These are phyloP conservation scores for Hemerocallis citrina DNA, from an alignment of 106 monocot species.

Conservation along the genomic window DNA sequence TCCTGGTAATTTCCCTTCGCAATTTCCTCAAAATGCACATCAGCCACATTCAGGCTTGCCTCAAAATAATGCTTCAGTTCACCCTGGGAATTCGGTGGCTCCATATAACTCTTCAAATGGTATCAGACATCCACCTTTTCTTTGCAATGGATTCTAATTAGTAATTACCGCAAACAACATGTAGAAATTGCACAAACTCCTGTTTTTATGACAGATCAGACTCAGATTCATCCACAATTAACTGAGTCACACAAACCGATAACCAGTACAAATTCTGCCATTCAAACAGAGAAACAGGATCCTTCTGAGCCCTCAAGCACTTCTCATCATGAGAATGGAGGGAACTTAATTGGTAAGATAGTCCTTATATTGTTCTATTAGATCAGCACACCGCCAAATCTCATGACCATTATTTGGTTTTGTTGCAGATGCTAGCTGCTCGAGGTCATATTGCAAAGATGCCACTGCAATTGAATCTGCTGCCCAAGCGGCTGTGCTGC, in stretches of 20 bases:
- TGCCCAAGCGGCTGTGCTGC: slow-evolving; percentile 62
- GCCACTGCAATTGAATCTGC: slow-evolving; percentile 52
- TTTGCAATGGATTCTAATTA: too few relatives aligned
- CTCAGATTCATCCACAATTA: neutral
- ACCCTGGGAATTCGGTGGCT: neutral
- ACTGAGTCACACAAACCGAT: neutral
- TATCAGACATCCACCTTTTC: neutral
- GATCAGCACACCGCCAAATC: neutral
- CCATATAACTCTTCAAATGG: neutral
- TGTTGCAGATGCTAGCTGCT: slow-evolving; percentile 11
- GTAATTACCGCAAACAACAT: too few relatives aligned
- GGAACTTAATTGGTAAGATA: slow-evolving; percentile 11
- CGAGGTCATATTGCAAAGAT: slow-evolving; percentile 11
- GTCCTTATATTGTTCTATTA: neutral
- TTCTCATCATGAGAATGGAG: slow-evolving; percentile 7
- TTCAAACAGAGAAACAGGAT: neutral
- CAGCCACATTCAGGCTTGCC: neutral
- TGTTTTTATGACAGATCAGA: slow-evolving; percentile 1
- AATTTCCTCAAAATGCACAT: neutral
- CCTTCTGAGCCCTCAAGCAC: neutral
- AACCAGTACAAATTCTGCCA: slow-evolving; percentile 1
- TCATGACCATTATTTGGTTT: neutral
- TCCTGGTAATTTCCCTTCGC: neutral
- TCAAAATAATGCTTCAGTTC: neutral
- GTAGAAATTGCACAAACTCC: neutral